Evolutionary conservation across 495 filamentous ascomycete genomes (phyloP).

Genomic region (Penicillium roqueforti): DNA sequence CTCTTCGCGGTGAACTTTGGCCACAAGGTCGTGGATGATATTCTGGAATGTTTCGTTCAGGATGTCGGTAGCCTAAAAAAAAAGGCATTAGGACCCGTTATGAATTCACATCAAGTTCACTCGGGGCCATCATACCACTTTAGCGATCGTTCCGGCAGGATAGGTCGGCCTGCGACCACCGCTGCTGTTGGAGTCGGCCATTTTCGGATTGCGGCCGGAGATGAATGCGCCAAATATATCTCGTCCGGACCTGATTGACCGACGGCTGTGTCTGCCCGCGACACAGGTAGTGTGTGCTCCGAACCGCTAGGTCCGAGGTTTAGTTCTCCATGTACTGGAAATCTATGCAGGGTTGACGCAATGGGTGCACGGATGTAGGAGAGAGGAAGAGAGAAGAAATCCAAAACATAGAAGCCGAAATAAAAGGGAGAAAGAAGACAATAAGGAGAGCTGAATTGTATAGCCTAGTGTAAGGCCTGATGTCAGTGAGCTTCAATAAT

Average conservation of each 20-base stretch:
- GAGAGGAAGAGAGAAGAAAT: constrained; percentile 10
- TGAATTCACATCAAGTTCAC: background rate
- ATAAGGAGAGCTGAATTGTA: constrained; percentile 1
- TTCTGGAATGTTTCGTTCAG: constrained; percentile 69
- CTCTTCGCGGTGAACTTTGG: constrained; percentile 70
- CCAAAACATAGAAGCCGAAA: constrained; percentile 1
- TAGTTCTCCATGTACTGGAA: constrained; percentile 30
- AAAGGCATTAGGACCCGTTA: constrained; percentile 11
- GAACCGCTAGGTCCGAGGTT: constrained; percentile 18
- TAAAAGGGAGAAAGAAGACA: background rate
- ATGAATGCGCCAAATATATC: constrained; percentile 8
- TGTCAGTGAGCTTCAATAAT: constrained; percentile 9
- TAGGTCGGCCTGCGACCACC: constrained; percentile 28
- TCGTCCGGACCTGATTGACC: constrained; percentile 16
- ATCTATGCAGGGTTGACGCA: constrained; percentile 24
- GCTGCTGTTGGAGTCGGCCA: constrained; percentile 40
- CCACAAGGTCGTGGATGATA: constrained; percentile 64
- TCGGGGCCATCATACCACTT: constrained; percentile 35
- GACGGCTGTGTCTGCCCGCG: constrained; percentile 25
- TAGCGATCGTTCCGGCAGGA: constrained; percentile 42
- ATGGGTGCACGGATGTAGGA: constrained; percentile 13
- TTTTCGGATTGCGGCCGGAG: constrained; percentile 23
- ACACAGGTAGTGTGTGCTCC: constrained; percentile 24
- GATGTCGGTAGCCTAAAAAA: constrained; percentile 44
- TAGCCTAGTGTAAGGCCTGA: background rate